These are phyloP conservation scores for Daedaleopsis nitida DNA, from an alignment of 768 basidiomycete species.

Conservation along the genomic window DNA sequence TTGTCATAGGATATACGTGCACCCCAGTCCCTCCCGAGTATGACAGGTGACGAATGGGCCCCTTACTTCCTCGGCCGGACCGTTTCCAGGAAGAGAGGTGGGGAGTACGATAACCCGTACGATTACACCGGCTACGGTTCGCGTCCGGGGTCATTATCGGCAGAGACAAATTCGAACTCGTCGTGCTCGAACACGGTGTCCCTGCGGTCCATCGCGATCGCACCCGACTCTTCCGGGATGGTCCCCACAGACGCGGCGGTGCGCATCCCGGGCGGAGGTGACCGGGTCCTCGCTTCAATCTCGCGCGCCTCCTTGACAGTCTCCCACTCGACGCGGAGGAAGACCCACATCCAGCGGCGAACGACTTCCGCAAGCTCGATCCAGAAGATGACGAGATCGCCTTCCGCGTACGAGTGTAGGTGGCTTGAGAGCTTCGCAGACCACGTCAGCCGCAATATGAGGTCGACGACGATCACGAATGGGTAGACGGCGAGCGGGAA, in stretches of 20 bases:
- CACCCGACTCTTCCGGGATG: neutral
- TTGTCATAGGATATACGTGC: neutral
- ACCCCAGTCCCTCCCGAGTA: neutral
- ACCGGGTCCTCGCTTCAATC: conserved; percentile 9
- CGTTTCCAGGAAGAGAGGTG: too few species aligned
- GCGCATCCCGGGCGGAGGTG: conserved; percentile 6
- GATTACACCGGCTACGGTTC: conserved; percentile 5
- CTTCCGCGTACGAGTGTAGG: conserved; percentile 77
- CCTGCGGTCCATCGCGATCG: conserved; percentile 11
- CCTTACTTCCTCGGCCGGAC: neutral
- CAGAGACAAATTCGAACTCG: conserved; percentile 24
- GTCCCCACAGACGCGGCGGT: neutral
- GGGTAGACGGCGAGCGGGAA: conserved; percentile 87
- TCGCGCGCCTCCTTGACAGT: conserved; percentile 57
- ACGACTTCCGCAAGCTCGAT: conserved; percentile 89
- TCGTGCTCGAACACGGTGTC: conserved; percentile 18
- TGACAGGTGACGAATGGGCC: too few species aligned
- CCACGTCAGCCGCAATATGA: conserved; percentile 92
- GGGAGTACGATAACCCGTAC: too few species aligned
- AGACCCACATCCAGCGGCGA: conserved; percentile 98
- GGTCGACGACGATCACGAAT: conserved; percentile 76
- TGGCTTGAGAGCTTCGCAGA: conserved; percentile 88
- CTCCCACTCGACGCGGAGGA: conserved; percentile 97
- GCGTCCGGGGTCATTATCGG: conserved; percentile 8
- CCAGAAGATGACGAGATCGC: conserved; percentile 83